These are phyloP conservation scores for Phanerochaete sordida DNA, from an alignment of 768 basidiomycete genomes.

Conservation along the genomic window DNA sequence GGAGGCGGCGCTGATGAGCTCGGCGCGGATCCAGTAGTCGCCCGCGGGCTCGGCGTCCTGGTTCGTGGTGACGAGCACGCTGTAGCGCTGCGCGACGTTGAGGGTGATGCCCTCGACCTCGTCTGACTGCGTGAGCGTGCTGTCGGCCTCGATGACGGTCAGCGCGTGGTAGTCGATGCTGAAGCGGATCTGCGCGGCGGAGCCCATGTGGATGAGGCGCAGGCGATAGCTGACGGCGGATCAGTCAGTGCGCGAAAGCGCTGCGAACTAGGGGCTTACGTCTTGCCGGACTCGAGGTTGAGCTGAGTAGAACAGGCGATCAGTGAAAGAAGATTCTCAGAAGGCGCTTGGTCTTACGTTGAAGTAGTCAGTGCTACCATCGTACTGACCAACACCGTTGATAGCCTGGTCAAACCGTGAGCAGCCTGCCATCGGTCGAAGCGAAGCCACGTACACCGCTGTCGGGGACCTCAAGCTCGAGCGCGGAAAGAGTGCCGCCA, in stretches of 20 bases:
- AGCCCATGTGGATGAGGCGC: constrained; percentile 44
- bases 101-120: constrained; percentile 37
- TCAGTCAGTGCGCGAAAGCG: background rate
- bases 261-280: background rate
- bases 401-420: constrained; percentile 18
- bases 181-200: constrained; percentile 43
- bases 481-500: constrained; percentile 24
- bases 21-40: constrained; percentile 37
- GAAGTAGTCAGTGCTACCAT: constrained; percentile 28
- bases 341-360: constrained; percentile 20
- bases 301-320: constrained; percentile 24
- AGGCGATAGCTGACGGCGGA: constrained; percentile 35
- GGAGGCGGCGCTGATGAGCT: constrained; percentile 23
- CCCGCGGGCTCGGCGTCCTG: constrained; percentile 35
- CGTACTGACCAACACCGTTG: constrained; percentile 33
- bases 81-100: constrained; percentile 47
- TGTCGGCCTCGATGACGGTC: constrained; percentile 47
- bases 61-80: constrained; percentile 41
- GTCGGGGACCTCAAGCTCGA: constrained; percentile 32
- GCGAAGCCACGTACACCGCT: constrained; percentile 20
- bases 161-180: constrained; percentile 44
- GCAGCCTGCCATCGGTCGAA: background rate
- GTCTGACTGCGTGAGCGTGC: constrained; percentile 38
- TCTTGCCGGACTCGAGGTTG: constrained; percentile 31
- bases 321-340: constrained; percentile 20